Evolutionary conservation across 306 rosid species (phyloP).

Genomic region (Gastrolobium villosum): DNA sequence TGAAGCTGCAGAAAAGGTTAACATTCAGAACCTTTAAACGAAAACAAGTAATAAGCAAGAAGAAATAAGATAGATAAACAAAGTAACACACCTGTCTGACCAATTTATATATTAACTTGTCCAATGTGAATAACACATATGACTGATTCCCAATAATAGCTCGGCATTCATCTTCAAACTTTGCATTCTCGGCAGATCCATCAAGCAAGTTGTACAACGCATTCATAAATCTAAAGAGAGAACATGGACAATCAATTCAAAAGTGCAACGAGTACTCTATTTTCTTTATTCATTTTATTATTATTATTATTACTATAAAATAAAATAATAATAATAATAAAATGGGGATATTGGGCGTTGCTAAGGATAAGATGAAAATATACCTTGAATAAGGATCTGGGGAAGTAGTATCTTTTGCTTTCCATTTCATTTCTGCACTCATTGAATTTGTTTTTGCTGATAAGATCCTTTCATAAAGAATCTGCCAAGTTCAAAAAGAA

Average conservation of each 20-base stretch:
- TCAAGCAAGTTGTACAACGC: slow-evolving; percentile 90
- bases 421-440: slow-evolving; percentile 79
- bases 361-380: slow-evolving; percentile 14
- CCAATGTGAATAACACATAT: slow-evolving; percentile 91
- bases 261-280: slow-evolving; percentile 5
- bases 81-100: slow-evolving; percentile 77
- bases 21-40: slow-evolving; percentile 44
- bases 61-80: slow-evolving; percentile 30
- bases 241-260: slow-evolving; percentile 3
- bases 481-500: slow-evolving; percentile 64
- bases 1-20: slow-evolving; percentile 78
- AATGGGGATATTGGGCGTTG: not conserved
- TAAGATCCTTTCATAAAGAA: slow-evolving; percentile 87
- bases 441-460: slow-evolving; percentile 82
- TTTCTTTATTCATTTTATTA: too few relatives aligned
- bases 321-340: too few relatives aligned
- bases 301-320: too few relatives aligned
- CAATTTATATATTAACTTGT: slow-evolving; percentile 89
- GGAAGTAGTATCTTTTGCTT: slow-evolving; percentile 65
- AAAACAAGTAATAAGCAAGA: slow-evolving; percentile 35
- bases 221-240: slow-evolving; percentile 72
- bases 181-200: slow-evolving; percentile 89
- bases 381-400: slow-evolving; percentile 83
- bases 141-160: slow-evolving; percentile 93
- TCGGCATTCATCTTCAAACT: slow-evolving; percentile 99